Evolutionary conservation across 495 filamentous ascomycete genomes (phyloP).

Genomic region (Aspergillus asperescens): DNA sequence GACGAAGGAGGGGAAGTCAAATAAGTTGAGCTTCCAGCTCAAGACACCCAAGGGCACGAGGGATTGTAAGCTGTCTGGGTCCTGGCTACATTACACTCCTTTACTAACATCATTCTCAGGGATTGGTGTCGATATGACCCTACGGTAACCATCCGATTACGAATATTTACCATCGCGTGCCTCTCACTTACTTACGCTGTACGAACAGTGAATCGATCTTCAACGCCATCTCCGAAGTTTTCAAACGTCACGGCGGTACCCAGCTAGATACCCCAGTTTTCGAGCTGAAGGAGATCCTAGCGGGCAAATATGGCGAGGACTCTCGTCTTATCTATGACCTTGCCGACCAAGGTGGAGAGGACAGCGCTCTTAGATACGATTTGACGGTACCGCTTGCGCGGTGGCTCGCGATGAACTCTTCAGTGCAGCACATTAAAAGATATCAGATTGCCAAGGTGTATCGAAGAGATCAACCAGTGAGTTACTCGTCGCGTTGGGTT

Average conservation of each 20-base stretch:
- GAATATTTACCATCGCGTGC: not conserved
- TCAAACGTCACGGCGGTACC: slow-evolving; percentile 83
- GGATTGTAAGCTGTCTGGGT: slow-evolving; percentile 26
- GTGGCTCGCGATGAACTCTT: slow-evolving; percentile 79
- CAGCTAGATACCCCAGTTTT: slow-evolving; percentile 84
- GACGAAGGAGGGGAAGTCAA: slow-evolving; percentile 29
- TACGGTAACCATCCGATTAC: slow-evolving; percentile 21
- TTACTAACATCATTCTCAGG: slow-evolving; percentile 2
- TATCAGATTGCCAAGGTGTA: slow-evolving; percentile 91
- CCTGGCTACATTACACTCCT: not conserved
- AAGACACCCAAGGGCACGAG: slow-evolving; percentile 44
- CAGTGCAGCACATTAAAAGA: slow-evolving; percentile 70
- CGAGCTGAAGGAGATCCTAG: slow-evolving; percentile 70
- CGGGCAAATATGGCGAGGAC: slow-evolving; percentile 91
- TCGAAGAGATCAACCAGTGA: slow-evolving; percentile 63
- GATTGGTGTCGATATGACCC: slow-evolving; percentile 13
- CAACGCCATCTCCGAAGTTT: slow-evolving; percentile 71
- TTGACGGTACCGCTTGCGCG: slow-evolving; percentile 87
- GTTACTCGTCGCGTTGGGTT: not conserved
- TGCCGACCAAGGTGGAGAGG: slow-evolving; percentile 77
- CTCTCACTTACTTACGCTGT: not conserved
- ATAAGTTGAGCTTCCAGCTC: slow-evolving; percentile 27
- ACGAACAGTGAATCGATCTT: slow-evolving; percentile 51
- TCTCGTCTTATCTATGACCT: slow-evolving; percentile 87
- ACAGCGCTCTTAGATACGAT: slow-evolving; percentile 83